phyloP scores from a whole-genome alignment of 2,329 filamentous ascomycete genomes.

The Penicillium digitatum region DNA sequence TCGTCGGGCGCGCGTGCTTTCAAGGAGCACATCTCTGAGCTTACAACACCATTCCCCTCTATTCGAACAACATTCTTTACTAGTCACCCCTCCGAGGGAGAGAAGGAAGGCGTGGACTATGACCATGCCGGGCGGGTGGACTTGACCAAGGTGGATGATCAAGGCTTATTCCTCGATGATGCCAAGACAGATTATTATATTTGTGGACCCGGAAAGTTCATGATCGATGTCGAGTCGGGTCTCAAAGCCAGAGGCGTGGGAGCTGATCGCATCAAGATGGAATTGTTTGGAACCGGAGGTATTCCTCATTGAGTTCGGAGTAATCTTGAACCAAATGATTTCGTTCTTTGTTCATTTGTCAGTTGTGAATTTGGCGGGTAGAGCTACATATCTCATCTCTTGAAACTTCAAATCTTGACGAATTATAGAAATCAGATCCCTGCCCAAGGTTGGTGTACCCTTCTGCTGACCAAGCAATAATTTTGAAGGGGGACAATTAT shows the following conservation, averaged over 20 bases:
- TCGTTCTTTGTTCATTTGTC: not conserved
- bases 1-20: slow-evolving; percentile 50
- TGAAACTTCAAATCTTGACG: not conserved
- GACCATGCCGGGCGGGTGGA: slow-evolving; percentile 57
- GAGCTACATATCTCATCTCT: slow-evolving; percentile 5
- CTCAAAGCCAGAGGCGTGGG: slow-evolving; percentile 56
- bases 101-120: slow-evolving; percentile 56
- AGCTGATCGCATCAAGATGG: slow-evolving; percentile 59
- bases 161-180: slow-evolving; percentile 55
- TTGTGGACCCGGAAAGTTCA: slow-evolving; percentile 68
- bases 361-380: not conserved
- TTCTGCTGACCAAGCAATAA: not conserved
- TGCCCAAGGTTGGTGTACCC: not conserved
- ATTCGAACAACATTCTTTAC: slow-evolving; percentile 58
- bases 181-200: slow-evolving; percentile 62
- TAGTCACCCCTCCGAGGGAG: slow-evolving; percentile 45
- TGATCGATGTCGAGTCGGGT: slow-evolving; percentile 56
- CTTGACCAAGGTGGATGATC: slow-evolving; percentile 53
- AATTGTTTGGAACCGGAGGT: slow-evolving; percentile 62
- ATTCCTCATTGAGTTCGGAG: slow-evolving; percentile 17
- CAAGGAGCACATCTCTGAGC: slow-evolving; percentile 48
- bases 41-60: slow-evolving; percentile 45
- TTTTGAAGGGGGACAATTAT: not conserved
- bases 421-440: not conserved
- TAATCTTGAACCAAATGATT: not conserved